phyloP scores from a whole-genome alignment of 225 moss, liverwort and hornwort species.

The Physcomitrium patens region DNA sequence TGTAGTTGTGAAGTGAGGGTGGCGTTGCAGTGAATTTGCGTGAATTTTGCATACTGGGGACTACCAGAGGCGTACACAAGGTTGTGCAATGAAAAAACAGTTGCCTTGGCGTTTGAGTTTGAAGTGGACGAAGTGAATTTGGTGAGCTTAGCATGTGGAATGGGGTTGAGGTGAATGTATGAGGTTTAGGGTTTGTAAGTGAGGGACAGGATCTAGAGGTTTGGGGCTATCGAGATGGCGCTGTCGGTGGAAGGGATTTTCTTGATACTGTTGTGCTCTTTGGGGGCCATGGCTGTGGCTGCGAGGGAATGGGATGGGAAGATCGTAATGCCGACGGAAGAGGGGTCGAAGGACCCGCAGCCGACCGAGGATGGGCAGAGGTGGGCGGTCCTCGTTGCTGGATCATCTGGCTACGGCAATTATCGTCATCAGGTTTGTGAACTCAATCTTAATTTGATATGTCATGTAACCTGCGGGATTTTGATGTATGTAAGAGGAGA shows the following conservation, averaged over 20 bases:
- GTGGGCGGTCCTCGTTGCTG: slow-evolving; percentile 51
- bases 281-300: not conserved
- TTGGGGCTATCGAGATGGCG: slow-evolving; percentile 12
- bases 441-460: not conserved
- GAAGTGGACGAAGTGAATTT: not conserved
- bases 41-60: not conserved
- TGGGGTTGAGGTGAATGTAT: not conserved
- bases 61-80: not conserved
- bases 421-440: slow-evolving; percentile 49
- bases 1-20: not conserved
- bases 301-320: slow-evolving; percentile 33
- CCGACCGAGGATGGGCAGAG: slow-evolving; percentile 9
- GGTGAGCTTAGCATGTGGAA: not conserved
- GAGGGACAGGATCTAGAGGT: not conserved
- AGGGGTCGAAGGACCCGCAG: not conserved
- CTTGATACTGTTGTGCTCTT: not conserved
- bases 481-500: not conserved
- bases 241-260: not conserved
- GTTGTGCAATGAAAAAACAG: not conserved
- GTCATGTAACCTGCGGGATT: not conserved
- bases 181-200: slow-evolving; percentile 9
- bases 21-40: not conserved
- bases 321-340: slow-evolving; percentile 43
- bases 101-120: not conserved
- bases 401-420: slow-evolving; percentile 49